These are phyloP conservation scores for Bifiguratus adelaidae DNA, from an alignment of 192 early-diverging fungal genomes.

Conservation along the genomic window DNA sequence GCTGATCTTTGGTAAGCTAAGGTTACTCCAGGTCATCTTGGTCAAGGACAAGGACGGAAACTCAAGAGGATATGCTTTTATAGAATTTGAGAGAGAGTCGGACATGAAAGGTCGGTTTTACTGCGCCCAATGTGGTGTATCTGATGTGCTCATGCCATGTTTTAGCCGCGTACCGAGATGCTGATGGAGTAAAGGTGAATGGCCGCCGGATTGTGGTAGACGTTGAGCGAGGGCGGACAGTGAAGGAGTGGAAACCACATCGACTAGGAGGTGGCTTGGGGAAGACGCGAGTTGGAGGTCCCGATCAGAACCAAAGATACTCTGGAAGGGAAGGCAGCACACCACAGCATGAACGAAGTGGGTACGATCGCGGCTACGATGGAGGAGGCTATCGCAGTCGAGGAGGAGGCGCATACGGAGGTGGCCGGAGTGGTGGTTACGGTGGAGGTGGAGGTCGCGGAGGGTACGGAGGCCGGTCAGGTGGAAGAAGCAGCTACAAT, in stretches of 20 bases:
- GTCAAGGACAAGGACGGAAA: constrained; percentile 60
- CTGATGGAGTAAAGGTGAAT: constrained; percentile 80
- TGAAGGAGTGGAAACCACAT: constrained; percentile 89
- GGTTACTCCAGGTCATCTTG: constrained; percentile 13
- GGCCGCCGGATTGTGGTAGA: constrained; percentile 84
- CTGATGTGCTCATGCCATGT: background rate
- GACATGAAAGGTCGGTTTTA: constrained; percentile 50
- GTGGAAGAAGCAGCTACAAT: constrained; percentile 9
- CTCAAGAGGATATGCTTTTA: constrained; percentile 89
- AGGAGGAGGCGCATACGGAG: constrained; percentile 7
- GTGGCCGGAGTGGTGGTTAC: constrained; percentile 5
- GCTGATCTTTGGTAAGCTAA: background rate
- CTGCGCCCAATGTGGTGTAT: background rate
- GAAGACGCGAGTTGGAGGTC: constrained; percentile 50
- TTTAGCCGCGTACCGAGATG: constrained; percentile 67
- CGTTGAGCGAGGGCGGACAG: constrained; percentile 93
- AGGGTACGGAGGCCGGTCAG: constrained; percentile 24
- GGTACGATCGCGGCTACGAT: constrained; percentile 17
- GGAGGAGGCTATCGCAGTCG: constrained; percentile 16
- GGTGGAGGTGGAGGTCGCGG: constrained; percentile 24
- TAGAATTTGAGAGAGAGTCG: constrained; percentile 86
- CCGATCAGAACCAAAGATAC: constrained; percentile 35
- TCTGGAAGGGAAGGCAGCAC: constrained; percentile 31
- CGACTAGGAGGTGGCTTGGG: constrained; percentile 76
- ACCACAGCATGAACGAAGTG: constrained; percentile 8